Base-by-base conservation (phyloP, 2,329 filamentous ascomycete species). In the Ophiostoma perfectum region DNA sequence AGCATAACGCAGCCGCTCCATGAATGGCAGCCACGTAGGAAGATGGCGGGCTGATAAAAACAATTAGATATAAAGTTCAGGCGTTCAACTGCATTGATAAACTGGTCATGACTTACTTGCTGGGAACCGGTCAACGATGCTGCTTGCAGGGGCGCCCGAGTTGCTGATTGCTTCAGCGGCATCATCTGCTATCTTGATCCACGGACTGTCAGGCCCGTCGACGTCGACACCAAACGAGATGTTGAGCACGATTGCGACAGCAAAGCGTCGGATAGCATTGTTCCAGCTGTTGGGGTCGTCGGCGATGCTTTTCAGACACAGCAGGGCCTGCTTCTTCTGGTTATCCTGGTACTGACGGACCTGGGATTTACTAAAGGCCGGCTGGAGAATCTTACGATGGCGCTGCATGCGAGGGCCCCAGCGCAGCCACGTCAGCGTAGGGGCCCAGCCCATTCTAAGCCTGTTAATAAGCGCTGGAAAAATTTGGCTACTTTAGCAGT, bases 181-280 rank as follows among this genome's bases (percentile, higher is more conserved):
- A 52, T 72, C 72, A 16, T 66, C 64, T 47, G 78, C 78, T 70
- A 80, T 76, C 67, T 80, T 74, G 44, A 82, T 77, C 68, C 78
- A 80, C 0, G 78, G 77, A 71, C 81, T 78, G 27, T 75, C 64
- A 45, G 80, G 75, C 27, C 73, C 72, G 4, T 76, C 68, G 18
- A 81, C 76, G 3, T 72, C 73, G 64, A 82, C 76, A 7, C 81
- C 81, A 70, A 81, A 82, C 1, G 79, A 79, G 12, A 82, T 80
- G 4, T 76, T 73, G 14, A 82, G 72, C 0, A 81, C 78, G 36
- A 81, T 74, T 5, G 79, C 80, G 0, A 78, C 78, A 7, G 79
- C 75, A 55, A 80, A 81, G 0, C 78, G 76, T 8, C 76, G 71
- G 64, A 80, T 63, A n/a, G 75, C 72, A 4, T 64, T 73, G 47